Percentiles rank a stretch among this genome's conserved stretches.
Evolutionary conservation across 2,329 filamentous ascomycete genomes (phyloP).

Genomic region (Verticillium nubilum): DNA sequence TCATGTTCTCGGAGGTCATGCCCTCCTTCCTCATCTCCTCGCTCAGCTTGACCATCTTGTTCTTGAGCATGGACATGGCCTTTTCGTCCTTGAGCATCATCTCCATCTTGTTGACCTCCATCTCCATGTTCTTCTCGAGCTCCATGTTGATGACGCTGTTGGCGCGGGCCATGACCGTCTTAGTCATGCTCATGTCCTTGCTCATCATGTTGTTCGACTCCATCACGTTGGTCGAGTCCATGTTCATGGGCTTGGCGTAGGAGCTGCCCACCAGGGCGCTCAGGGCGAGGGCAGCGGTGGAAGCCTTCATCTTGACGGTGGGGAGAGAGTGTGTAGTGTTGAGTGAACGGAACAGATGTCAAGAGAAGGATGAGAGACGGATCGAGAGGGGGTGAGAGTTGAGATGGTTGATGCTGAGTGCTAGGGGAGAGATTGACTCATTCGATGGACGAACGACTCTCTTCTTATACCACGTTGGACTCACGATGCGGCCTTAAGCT

Average conservation of each 20-base stretch:
- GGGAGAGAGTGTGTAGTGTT: not conserved
- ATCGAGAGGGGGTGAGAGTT: not conserved
- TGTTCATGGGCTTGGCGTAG: conserved; percentile 1
- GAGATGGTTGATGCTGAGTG: conserved; percentile 4
- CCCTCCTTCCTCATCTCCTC: not conserved
- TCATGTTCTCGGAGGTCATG: not conserved
- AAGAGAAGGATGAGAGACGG: not conserved
- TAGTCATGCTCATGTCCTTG: not conserved
- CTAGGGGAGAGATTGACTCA: not conserved
- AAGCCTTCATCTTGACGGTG: conserved; percentile 10
- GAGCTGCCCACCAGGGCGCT: conserved; percentile 1
- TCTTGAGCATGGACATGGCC: not conserved
- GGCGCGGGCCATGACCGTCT: not conserved
- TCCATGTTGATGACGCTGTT: not conserved
- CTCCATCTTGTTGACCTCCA: not conserved
- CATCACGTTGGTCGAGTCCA: not conserved
- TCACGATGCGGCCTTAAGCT: not conserved
- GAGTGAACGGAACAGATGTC: not conserved
- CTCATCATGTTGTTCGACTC: not conserved
- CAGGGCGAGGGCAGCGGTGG: conserved; percentile 1
- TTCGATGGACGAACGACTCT: not conserved
- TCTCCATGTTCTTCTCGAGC: not conserved
- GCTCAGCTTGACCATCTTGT: conserved; percentile 1
- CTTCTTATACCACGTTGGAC: conserved; percentile 6
- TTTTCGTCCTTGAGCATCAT: not conserved